Percentiles rank a stretch among this genome's conserved stretches.
Evolutionary conservation across 2,329 filamentous ascomycete genomes (phyloP).

Genomic region (Myotisia sp.): DNA sequence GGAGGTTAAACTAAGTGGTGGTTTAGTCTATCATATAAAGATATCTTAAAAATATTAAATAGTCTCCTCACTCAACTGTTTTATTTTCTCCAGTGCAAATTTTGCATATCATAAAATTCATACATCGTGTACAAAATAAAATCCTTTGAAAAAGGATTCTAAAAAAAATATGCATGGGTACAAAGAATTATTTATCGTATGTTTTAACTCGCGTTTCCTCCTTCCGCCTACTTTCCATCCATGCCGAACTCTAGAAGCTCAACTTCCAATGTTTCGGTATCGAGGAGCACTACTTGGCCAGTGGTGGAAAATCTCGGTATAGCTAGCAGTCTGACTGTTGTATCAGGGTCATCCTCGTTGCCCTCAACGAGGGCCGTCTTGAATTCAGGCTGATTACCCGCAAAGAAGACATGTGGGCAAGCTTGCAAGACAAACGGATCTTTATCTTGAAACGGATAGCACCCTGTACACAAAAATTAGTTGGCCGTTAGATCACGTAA

Average conservation of each 20-base stretch:
- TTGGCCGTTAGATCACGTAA: conserved; percentile 9
- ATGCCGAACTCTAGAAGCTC: conserved; percentile 48
- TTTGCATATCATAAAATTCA: no score
- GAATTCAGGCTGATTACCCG: conserved; percentile 70
- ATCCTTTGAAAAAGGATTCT: not conserved
- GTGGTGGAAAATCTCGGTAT: conserved; percentile 70
- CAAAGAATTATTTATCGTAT: not conserved
- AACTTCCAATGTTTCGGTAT: conserved; percentile 70
- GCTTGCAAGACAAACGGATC: conserved; percentile 78
- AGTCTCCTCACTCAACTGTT: no score
- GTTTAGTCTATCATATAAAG: no score
- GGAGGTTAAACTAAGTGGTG: no score
- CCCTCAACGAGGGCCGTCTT: conserved; percentile 52
- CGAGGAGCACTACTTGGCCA: conserved; percentile 66
- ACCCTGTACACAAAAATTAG: conserved; percentile 44
- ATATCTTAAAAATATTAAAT: no score
- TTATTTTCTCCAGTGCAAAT: no score
- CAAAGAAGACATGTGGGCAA: conserved; percentile 84
- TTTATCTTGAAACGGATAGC: conserved; percentile 87
- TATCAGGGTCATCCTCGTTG: conserved; percentile 22
- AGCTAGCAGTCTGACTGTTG: conserved; percentile 59
- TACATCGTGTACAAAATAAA: no score
- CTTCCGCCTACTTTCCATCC: not conserved
- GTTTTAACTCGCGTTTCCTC: conserved; percentile 4
- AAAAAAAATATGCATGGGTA: not conserved